phyloP scores from a whole-genome alignment of 495 filamentous ascomycete genomes.

The Corynascus novoguineensis region DNA sequence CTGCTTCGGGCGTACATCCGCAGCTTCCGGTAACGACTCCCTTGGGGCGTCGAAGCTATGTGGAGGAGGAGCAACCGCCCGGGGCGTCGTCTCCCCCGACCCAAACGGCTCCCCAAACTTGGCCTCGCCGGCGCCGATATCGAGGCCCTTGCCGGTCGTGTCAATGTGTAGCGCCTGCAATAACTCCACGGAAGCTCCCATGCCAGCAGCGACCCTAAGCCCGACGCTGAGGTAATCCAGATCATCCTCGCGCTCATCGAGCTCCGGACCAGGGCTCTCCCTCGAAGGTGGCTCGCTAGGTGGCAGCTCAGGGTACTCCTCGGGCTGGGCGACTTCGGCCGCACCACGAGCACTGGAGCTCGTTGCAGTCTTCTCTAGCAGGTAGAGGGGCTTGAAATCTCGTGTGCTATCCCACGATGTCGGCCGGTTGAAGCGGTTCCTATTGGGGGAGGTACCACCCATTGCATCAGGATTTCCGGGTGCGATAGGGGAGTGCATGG shows the following conservation, averaged over 20 bases:
- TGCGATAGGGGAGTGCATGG: constrained; percentile 34
- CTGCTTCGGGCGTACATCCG: background rate
- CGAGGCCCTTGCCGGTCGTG: constrained; percentile 9
- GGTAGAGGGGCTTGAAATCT: constrained; percentile 45
- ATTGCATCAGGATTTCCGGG: constrained; percentile 16
- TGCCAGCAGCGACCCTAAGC: background rate
- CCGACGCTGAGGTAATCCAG: constrained; percentile 13
- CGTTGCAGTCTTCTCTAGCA: constrained; percentile 39
- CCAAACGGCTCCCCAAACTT: constrained; percentile 24
- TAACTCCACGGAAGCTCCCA: constrained; percentile 4
- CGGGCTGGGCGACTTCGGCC: background rate
- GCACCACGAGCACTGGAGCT: constrained; percentile 3
- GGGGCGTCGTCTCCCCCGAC: constrained; percentile 35
- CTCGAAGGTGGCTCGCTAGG: constrained; percentile 30
- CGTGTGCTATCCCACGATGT: constrained; percentile 47
- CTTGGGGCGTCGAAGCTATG: background rate
- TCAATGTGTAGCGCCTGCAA: constrained; percentile 25
- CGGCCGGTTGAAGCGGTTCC: constrained; percentile 34
- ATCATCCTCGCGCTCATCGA: constrained; percentile 10
- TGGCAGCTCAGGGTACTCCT: constrained; percentile 26
- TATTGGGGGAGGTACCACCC: constrained; percentile 11
- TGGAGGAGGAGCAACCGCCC: constrained; percentile 13
- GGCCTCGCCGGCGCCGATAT: background rate
- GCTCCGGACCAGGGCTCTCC: constrained; percentile 25
- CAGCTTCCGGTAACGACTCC: background rate